These are phyloP conservation scores for Ustulina deusta DNA, from an alignment of 2,329 filamentous ascomycete genomes.

Conservation along the genomic window DNA sequence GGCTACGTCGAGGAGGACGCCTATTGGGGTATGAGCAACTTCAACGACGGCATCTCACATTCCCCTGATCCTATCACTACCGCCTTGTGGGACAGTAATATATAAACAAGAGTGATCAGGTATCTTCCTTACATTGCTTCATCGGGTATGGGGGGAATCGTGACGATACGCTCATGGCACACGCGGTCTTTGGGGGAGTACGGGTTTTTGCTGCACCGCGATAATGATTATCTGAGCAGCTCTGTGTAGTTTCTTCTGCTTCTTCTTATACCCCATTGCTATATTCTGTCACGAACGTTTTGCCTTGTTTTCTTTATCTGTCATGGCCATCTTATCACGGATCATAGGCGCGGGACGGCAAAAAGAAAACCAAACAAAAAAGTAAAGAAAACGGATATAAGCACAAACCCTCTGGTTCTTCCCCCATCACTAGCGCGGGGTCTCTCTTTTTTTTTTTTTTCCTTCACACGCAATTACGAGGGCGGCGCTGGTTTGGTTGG, in stretches of 20 bases:
- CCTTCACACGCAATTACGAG: constrained; percentile 7
- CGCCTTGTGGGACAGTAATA: constrained; percentile 47
- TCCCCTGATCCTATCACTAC: constrained; percentile 52
- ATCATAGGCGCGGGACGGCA: constrained; percentile 31
- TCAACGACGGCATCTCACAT: constrained; percentile 52
- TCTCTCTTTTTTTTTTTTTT: constrained; percentile 13
- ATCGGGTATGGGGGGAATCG: constrained; percentile 14
- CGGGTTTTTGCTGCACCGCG: constrained; percentile 32
- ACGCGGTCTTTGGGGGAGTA: constrained; percentile 36
- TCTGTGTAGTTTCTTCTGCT: constrained; percentile 27
- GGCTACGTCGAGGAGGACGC: constrained; percentile 60
- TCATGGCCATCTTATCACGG: constrained; percentile 38
- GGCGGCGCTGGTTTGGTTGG: constrained; percentile 32
- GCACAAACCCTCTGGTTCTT: constrained; percentile 18
- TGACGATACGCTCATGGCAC: constrained; percentile 24
- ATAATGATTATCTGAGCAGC: constrained; percentile 35
- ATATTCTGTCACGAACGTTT: constrained; percentile 39
- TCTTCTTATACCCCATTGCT: constrained; percentile 38
- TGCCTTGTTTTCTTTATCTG: constrained; percentile 39
- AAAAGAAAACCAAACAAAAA: constrained; percentile 36
- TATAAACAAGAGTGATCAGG: constrained; percentile 11
- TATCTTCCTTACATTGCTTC: constrained; percentile 2
- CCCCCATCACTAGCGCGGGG: constrained; percentile 18
- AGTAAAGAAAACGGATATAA: constrained; percentile 31
- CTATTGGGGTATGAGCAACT: constrained; percentile 57